These are phyloP conservation scores for Bifiguratus adelaidae DNA, from an alignment of 192 early-diverging fungal genomes.

Conservation along the genomic window DNA sequence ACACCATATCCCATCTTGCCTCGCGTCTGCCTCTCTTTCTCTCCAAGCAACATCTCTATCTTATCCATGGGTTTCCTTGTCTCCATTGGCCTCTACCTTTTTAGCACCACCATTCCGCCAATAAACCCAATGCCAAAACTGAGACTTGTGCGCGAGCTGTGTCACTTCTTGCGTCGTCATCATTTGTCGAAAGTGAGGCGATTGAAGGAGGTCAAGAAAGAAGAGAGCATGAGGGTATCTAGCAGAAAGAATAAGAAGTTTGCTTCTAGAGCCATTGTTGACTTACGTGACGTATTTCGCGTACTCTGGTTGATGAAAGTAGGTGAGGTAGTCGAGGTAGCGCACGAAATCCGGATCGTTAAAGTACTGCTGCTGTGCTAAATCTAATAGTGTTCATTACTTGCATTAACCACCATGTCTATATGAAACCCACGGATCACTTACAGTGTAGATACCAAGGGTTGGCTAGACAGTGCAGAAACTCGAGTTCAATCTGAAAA, in stretches of 20 bases:
- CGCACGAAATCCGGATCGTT: conserved; percentile 76
- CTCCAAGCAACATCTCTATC: no score
- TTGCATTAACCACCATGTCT: background rate
- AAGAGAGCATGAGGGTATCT: conserved; percentile 83
- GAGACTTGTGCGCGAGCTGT: conserved; percentile 61
- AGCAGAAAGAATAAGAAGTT: background rate
- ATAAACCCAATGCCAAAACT: conserved; percentile 70
- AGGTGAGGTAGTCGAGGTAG: conserved; percentile 85
- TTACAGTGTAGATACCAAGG: conserved; percentile 87
- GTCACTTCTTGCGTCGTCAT: conserved; percentile 63
- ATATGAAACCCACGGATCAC: background rate
- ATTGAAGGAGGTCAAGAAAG: conserved; percentile 80
- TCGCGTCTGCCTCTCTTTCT: no score
- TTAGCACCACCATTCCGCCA: no score
- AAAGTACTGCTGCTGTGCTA: conserved; percentile 85
- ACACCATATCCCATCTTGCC: no score
- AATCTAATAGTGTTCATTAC: conserved; percentile 22
- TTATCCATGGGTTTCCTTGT: no score
- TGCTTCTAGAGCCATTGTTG: background rate
- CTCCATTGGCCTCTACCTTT: no score
- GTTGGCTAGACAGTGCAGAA: conserved; percentile 89
- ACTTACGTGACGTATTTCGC: conserved; percentile 76
- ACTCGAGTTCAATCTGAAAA: conserved; percentile 90
- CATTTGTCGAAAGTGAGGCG: conserved; percentile 66
- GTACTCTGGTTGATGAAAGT: conserved; percentile 86